Base-by-base conservation (phyloP, 1,139 yeast species). In the Taiozyma onychis region DNA sequence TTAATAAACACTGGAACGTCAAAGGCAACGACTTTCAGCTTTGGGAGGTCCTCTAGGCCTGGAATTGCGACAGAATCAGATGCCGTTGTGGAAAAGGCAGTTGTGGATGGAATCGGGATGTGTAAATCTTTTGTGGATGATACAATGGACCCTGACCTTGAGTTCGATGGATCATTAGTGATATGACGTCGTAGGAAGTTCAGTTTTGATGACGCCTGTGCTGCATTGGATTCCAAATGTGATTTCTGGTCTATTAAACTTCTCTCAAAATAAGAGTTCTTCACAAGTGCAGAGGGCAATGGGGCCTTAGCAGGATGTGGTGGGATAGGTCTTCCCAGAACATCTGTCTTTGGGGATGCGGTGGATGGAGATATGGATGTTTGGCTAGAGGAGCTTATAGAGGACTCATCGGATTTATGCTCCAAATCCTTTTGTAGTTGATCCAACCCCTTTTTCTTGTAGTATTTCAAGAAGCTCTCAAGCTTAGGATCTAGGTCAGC, bases 1-100 rank as follows among this genome's bases (percentile, higher is more conserved):
- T 83, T 81, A 51, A 81, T 77, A 61, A 85, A 86, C 0, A 89
- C 85, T 32, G 83, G 80, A 22, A 84, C 75, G 46, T 86, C 88
- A 66, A 86, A 86, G 0, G 88, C 83, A 24, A 86, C 93, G 57
- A 86, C 73, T 60, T 81, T 82, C 63, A 86, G 69, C 4, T 84
- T 70, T 53, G 71, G 71, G 2, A 76, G 48, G 24, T 66, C 66
- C 45, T 69, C 72, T 44, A 77, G 53, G 0, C 76, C 76, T 1
- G 76, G 75, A 4, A 72, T 69, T 1, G 43, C 24, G 30, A 50
- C 50, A 1, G 24, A 13, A 5, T 37, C 18, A 10, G n/a, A 22
- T 35, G 6, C 24, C 14, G 14, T 37, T n/a, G 35, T 32, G 35
- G 35, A 32, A n/a, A n/a, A 32, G 14, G 35, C 35, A 32, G 35